Conservation (phyloP, 2,329 filamentous ascomycete species). For the Verticillium longisporum region DNA sequence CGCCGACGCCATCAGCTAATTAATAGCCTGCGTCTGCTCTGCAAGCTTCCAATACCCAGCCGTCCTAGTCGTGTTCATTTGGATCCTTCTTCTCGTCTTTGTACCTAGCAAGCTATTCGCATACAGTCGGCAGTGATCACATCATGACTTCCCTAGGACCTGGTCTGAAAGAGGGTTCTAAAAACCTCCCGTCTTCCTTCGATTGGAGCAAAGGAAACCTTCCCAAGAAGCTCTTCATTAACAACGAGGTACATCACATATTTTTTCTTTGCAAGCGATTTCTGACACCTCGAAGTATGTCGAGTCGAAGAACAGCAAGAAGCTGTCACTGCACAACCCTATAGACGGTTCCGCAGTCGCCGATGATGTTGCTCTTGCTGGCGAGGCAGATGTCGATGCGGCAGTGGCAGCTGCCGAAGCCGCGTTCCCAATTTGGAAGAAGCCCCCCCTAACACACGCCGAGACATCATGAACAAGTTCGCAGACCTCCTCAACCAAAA, state of each 20-base stretch:
- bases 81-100: neutral
- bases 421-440: constrained; percentile 37
- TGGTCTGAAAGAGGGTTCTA: constrained; percentile 10
- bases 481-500: constrained; percentile 33
- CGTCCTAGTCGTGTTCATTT: too few species aligned
- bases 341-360: constrained; percentile 40
- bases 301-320: constrained; percentile 34
- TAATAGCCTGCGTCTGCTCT: neutral
- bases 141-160: constrained; percentile 17
- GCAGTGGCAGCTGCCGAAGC: constrained; percentile 41
- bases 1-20: neutral
- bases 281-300: constrained; percentile 22
- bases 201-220: constrained; percentile 22
- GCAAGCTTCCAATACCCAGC: neutral
- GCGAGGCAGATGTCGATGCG: constrained; percentile 36
- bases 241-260: constrained; percentile 22
- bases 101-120: too few species aligned
- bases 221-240: constrained; percentile 29
- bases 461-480: constrained; percentile 34
- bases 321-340: constrained; percentile 40
- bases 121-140: neutral
- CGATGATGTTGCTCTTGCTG: constrained; percentile 38
- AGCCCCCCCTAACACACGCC: constrained; percentile 26
- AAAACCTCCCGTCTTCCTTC: constrained; percentile 8
- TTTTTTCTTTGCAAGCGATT: neutral